Percentiles rank a stretch among this genome's conserved stretches.
Evolutionary conservation across 306 rosid species (phyloP).

Genomic region (Geum urbanum): DNA sequence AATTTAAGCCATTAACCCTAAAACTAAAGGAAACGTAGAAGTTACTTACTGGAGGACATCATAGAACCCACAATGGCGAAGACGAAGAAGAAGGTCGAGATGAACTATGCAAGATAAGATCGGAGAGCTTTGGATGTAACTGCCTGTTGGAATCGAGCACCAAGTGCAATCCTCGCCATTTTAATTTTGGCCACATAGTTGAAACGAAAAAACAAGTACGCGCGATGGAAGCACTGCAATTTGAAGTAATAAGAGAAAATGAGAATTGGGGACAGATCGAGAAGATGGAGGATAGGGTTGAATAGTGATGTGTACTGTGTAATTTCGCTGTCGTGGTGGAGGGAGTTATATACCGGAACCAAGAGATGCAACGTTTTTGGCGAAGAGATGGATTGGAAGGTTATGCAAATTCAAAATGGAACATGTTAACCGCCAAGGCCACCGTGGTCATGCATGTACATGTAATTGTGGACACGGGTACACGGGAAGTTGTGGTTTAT

Average conservation of each 20-base stretch:
- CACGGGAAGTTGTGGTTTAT: not conserved
- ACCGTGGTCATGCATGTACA: not conserved
- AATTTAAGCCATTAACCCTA: not conserved
- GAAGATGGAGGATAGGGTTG: not conserved
- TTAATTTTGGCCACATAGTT: not conserved
- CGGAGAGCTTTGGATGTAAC: constrained; percentile 59
- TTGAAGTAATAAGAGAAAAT: not conserved
- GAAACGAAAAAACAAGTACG: not conserved
- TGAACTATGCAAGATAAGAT: constrained; percentile 74
- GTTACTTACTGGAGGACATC: constrained; percentile 71
- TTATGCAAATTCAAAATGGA: not conserved
- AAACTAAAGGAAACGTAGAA: not conserved
- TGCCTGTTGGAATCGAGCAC: constrained; percentile 49
- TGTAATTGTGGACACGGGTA: not conserved
- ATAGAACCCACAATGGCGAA: constrained; percentile 55
- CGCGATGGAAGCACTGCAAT: too few relatives aligned
- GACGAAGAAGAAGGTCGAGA: constrained; percentile 83
- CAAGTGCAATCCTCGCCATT: constrained; percentile 53
- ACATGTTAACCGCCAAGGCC: constrained; percentile 5
- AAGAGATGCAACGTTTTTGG: constrained; percentile 5
- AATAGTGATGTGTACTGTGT: too few relatives aligned
- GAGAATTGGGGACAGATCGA: not conserved
- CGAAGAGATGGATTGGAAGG: constrained; percentile 6
- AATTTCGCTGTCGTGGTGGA: not conserved
- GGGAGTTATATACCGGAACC: constrained; percentile 5